These are phyloP conservation scores for Debaryomyces sp. DNA, from an alignment of 1,139 yeast genomes.

Conservation along the genomic window DNA sequence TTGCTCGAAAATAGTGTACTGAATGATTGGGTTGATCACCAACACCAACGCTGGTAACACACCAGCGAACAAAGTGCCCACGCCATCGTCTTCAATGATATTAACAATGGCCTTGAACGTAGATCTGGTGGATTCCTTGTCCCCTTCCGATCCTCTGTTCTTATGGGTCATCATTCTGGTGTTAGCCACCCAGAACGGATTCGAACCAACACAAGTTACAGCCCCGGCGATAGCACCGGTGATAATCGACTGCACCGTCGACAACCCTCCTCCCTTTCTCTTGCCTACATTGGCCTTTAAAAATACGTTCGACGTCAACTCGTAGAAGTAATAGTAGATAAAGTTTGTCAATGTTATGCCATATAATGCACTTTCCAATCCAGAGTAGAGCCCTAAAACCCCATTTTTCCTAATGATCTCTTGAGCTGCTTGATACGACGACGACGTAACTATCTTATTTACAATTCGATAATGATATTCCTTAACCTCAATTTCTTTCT, in stretches of 20 bases:
- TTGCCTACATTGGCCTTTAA: conserved; percentile 38
- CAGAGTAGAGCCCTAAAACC: conserved; percentile 73
- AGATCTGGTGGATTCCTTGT: conserved; percentile 22
- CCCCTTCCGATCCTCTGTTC: conserved; percentile 33
- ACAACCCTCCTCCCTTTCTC: conserved; percentile 42
- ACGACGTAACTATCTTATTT: conserved; percentile 21
- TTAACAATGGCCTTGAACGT: conserved; percentile 60
- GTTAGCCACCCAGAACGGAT: conserved; percentile 95
- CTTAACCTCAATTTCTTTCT: conserved; percentile 10
- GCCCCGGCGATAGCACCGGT: conserved; percentile 91
- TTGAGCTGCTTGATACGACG: conserved; percentile 39
- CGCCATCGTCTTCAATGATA: conserved; percentile 72
- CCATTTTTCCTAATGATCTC: conserved; percentile 65
- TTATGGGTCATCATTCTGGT: conserved; percentile 75
- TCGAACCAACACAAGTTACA: conserved; percentile 81
- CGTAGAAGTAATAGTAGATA: conserved; percentile 89
- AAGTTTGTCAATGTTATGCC: conserved; percentile 88
- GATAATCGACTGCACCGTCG: conserved; percentile 71
- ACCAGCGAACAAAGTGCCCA: conserved; percentile 75
- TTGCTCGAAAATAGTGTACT: conserved; percentile 90
- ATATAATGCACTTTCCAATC: conserved; percentile 83
- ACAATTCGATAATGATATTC: conserved; percentile 24
- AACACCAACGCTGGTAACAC: conserved; percentile 84
- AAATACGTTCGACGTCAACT: conserved; percentile 61
- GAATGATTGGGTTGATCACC: conserved; percentile 87